Evolutionary conservation across 2,329 filamentous ascomycete species (phyloP).

Genomic region (Hyphodiscus sp.): DNA sequence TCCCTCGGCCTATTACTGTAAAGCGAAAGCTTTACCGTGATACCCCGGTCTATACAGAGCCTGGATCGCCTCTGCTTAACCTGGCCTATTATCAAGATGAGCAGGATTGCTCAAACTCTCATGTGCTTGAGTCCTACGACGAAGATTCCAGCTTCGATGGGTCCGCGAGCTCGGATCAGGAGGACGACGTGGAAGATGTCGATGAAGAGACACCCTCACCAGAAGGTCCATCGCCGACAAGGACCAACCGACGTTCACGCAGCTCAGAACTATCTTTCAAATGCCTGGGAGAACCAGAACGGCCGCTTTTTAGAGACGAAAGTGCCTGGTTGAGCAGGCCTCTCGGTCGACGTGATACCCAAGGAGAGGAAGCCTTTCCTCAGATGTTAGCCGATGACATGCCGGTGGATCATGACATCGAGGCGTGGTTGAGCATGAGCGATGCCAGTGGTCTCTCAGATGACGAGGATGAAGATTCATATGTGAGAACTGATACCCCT

Average conservation of each 20-base stretch:
- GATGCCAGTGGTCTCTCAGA: constrained; percentile 15
- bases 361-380: background rate
- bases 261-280: constrained; percentile 24
- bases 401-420: constrained; percentile 9
- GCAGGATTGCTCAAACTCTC: constrained; percentile 6
- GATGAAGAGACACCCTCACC: background rate
- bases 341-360: background rate
- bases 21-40: constrained; percentile 18
- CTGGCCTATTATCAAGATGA: constrained; percentile 14
- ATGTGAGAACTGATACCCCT: constrained; percentile 13
- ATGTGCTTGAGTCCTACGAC: constrained; percentile 7
- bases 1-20: constrained; percentile 6
- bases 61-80: constrained; percentile 15
- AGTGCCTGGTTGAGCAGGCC: constrained; percentile 15
- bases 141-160: constrained; percentile 12
- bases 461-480: constrained; percentile 16
- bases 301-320: constrained; percentile 8
- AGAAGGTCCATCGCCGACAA: background rate
- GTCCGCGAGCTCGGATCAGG: constrained; percentile 1
- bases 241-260: constrained; percentile 1
- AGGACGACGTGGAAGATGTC: background rate
- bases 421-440: constrained; percentile 23
- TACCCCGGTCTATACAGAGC: constrained; percentile 19
- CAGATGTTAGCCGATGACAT: constrained; percentile 6
- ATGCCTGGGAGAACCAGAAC: constrained; percentile 10